Evolutionary conservation across 202 grass and related monocot genomes (phyloP), one percentile per base, ranked within the genome.

Genomic region (Panicum hallii): DNA sequence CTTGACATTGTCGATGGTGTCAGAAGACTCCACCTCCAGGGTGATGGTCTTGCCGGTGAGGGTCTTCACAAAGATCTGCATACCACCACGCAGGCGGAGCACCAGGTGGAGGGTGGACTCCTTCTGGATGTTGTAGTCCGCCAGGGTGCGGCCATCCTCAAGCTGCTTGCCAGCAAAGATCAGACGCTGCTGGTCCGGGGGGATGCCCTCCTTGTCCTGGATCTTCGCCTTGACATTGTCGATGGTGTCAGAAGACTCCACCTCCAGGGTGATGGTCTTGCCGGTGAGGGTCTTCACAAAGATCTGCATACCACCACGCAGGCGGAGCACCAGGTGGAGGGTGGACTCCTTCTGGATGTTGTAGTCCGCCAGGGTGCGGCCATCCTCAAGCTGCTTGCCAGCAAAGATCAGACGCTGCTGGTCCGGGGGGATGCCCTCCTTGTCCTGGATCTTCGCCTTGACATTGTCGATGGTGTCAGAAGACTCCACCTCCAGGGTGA

Each of bases 41-140:
- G 94, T 97, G 57, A 97, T 97, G 3, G 94, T 97, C 82, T 97
- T 97, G 7, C 94, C 94, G 0, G 94, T 97, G 1, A 97, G 70
- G 70, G 94, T 96, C 73, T 97, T 97, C 0, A 93, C 94, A 0
- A 97, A 96, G 79, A 94, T 94, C 48, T 94, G 92, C 92, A 94
- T 94, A 38, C 36, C 36, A 38, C 36, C 36, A 38, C 36, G 36
- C 36, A 38, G 36, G 4, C 36, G 36, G 36, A 38, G 36, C 36
- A 38, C 36, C 36, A 38, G 4, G 36, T 38, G 36, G 36, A 38
- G 36, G 36, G 36, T 38, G 36, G 36, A 38, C 36, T 38, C 36
- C 36, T 38, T 38, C 36, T 38, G 36, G 36, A 38, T 38, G 36
- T 38, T 38, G 36, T 38, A 38, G 36, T 38, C 36, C 0, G 36